Evolutionary conservation across 768 basidiomycete genomes (phyloP), one percentile per base, ranked within the genome.

Genomic region (Trametes maxima): DNA sequence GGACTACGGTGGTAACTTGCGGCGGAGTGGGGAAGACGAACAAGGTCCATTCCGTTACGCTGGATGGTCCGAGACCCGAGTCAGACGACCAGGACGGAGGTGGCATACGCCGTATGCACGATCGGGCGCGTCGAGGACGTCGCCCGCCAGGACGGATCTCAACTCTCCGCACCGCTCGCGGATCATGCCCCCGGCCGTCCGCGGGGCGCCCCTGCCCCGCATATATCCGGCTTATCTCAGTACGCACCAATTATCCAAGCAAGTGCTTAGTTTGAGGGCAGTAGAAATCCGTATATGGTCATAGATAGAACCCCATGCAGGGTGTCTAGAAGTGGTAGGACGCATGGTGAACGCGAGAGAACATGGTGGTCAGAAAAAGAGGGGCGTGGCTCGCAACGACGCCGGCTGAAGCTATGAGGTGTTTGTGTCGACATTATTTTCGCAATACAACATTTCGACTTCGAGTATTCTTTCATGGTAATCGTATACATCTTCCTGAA

Each of bases 81-180:
- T 56, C 45, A 47, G 54, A 37, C 54, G 54, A 45, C 37, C 43
- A 5, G 12, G 14, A n/a, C 16, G 28, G 28, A 16, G 14, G 43
- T 53, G 17, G 36, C 52, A 39, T 40, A 24, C 25, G 11, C 17
- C 14, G 52, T 4, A 13, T 22, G 13, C 22, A 22, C 52, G 35
- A 17, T 49, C 48, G 28, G 28, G 25, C 48, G 28, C 47, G 47
- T 25, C 33, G 25, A 49, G 28, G 28, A 33, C 10, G 16, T 19
- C 19, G 8, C 14, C 46, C 54, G 44, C 17, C 24, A 46, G n/a
- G 46, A 55, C 54, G 54, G 54, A 46, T 55, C 56, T 49, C 35
- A 13, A 22, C 19, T 40, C 36, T 11, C 10, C 51, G 36, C 19
- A 12, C 36, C 21, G 16, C 17, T 16, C n/a, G 19, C 54, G 54